These are phyloP conservation scores for Vitis rotundifolia DNA, from an alignment of 164 flowering plant species.

Conservation along the genomic window DNA sequence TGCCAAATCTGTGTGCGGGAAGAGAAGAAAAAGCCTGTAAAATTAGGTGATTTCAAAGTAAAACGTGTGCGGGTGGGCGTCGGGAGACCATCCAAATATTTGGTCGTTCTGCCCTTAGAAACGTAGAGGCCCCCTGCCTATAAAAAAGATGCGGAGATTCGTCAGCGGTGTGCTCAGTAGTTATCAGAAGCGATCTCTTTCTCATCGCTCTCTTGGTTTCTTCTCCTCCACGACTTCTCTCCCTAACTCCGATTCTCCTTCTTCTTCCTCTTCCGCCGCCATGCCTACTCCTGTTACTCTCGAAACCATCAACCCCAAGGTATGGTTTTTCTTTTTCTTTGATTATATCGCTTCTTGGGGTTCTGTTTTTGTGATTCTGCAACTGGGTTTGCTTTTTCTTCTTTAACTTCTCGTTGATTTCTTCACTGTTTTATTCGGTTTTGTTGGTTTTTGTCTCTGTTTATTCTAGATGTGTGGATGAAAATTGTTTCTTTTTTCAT, in stretches of 20 bases:
- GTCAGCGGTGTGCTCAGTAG: conserved; percentile 27
- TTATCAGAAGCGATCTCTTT: conserved; percentile 4
- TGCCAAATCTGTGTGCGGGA: too few species aligned
- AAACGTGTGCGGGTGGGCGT: too few species aligned
- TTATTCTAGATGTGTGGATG: not conserved
- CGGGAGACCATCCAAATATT: too few species aligned
- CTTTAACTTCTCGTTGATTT: not conserved
- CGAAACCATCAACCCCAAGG: conserved; percentile 72
- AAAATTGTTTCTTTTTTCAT: not conserved
- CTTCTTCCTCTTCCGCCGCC: conserved; percentile 19
- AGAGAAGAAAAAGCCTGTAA: too few species aligned
- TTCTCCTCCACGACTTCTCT: conserved; percentile 18
- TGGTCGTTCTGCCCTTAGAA: too few species aligned
- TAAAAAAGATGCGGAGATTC: conserved; percentile 55
- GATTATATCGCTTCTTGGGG: not conserved
- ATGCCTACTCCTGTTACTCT: conserved; percentile 54
- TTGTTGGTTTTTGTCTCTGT: not conserved
- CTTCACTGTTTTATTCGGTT: not conserved
- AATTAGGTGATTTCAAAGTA: too few species aligned
- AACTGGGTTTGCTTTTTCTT: not conserved
- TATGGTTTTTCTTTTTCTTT: conserved; percentile 8
- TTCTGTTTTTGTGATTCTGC: not conserved
- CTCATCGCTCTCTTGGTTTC: conserved; percentile 8
- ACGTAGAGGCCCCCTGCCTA: too few species aligned
- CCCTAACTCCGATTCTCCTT: conserved; percentile 15